Base-by-base conservation (phyloP, 495 filamentous ascomycete genomes). In the Geoglossum glabrum region DNA sequence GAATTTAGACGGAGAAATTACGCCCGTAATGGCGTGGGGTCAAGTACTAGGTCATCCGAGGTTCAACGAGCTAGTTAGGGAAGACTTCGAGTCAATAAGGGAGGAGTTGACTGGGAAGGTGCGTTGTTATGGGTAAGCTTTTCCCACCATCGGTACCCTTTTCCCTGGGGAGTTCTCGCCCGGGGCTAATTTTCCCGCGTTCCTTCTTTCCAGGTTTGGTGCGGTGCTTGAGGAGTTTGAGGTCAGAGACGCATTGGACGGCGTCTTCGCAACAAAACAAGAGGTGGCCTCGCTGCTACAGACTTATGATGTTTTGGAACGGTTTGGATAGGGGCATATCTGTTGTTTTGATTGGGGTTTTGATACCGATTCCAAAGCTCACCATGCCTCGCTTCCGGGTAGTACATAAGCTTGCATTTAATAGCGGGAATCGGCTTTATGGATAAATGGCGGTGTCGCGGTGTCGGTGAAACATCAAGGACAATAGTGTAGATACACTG, bases 21-120 rank as follows among this genome's bases (percentile, higher is more conserved):
- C 90, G n/a, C 92, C 92, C 0, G 84, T 96, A 57, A 92, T 92
- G 87, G 90, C 90, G 0, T 90, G 90, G 77, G 83, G 87, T 59
- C 82, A 82, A 68, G 76, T 98, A 30, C 74, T 86, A 51, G 74
- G 73, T 50, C 81, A 96, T 68, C 78, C 81, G 59, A 70, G 82
- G 51, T 79, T 90, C 57, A 61, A 59, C 1, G 75, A 82, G 57
- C 66, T 98, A 62, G 77, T 70, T 49, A 65, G 66, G 51, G 76
- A 80, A 47, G 88, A 98, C 61, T 78, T 96, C 65, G 77, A 79
- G 65, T 73, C 74, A 54, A 72, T 97, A 56, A 79, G 81, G 26
- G 78, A 84, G 54, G 84, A 84, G 34, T 72, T 98, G 38, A 74
- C 79, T 61, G 75, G 73, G 27, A 96, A 93, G 68, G 79, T 95